Base-by-base conservation (phyloP, 2,329 filamentous ascomycete genomes). In the Periconia macrospinosa region DNA sequence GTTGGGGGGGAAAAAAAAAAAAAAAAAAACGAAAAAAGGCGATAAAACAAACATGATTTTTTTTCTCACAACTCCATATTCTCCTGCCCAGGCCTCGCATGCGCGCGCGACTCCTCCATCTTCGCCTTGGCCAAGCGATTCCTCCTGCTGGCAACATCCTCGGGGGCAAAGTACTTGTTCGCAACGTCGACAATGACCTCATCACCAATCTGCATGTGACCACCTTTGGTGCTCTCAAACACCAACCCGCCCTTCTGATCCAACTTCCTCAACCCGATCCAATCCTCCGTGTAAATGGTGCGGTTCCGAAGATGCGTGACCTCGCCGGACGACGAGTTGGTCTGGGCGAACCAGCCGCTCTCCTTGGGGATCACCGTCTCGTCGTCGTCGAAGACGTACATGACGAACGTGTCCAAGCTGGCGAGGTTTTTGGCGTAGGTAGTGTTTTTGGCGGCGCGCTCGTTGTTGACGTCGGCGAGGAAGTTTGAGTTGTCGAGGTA, bases 391-490 rank as follows among this genome's bases (percentile, higher is more conserved):
- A 97, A 99, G 74, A 96, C 78, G 71, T 90, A 92, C 89, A 97
- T 90, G 58, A 90, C 91, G 59, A 97, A 89, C 63, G 88, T 88
- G 66, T 89, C 84, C 69, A 99, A 71, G 33, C 67, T 75, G 8
- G 81, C 82, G 45, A 99, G 62, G 68, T 93, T 89, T 63, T 82
- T 74, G 69, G 83, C 86, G 74, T 97, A 99, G 13, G 77, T 81
- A 35, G 75, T 66, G 66, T 92, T 96, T 83, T 95, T 96, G 50
- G 78, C 56, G 46, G 61, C 67, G 11, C 92, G 83, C 82, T 99
- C 94, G 73, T 97, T 97, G 76, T 99, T 99, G 76, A 97, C 88
- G 70, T 97, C 93, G 10, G 93, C 94, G 9, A 99, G 80, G 74
- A 95, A 97, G 71, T 92, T 93, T 65, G 90, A 94, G 69, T 85